Conservation (phyloP, 768 basidiomycete genomes). For the Leucogyrophana mollusca region DNA sequence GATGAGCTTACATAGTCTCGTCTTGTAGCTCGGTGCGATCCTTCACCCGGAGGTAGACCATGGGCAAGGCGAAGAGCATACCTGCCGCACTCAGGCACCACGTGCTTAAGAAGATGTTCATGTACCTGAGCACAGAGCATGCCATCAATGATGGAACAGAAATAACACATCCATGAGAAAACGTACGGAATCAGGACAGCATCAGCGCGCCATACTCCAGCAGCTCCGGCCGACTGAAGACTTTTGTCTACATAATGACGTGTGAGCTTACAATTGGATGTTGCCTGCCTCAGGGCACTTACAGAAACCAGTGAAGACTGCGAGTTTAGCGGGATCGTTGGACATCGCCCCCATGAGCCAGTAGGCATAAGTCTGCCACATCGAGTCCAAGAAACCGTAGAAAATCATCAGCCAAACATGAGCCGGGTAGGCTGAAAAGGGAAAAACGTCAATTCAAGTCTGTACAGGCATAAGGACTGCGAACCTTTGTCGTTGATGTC, state of each 20-base stretch:
- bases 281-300: slow-evolving; percentile 25
- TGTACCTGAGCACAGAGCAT: slow-evolving; percentile 38
- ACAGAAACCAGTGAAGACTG: slow-evolving; percentile 84
- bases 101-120: slow-evolving; percentile 74
- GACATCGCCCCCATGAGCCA: slow-evolving; percentile 90
- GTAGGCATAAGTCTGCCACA: slow-evolving; percentile 85
- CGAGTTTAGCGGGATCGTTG: slow-evolving; percentile 76
- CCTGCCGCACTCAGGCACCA: slow-evolving; percentile 68
- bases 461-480: too few species aligned
- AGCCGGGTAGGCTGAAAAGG: slow-evolving; percentile 44
- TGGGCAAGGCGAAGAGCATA: slow-evolving; percentile 65
- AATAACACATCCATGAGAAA: not conserved
- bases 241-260: slow-evolving; percentile 53
- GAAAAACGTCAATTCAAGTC: too few species aligned
- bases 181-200: slow-evolving; percentile 61
- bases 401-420: slow-evolving; percentile 66
- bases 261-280: not conserved
- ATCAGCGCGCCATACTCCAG: slow-evolving; percentile 72
- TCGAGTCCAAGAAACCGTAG: slow-evolving; percentile 76
- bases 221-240: slow-evolving; percentile 72
- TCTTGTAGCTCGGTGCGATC: slow-evolving; percentile 53
- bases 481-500: slow-evolving; percentile 50
- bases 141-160: not conserved
- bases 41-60: slow-evolving; percentile 70
- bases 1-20: slow-evolving; percentile 45